Evolutionary conservation across 352 stramenopile species (phyloP), one percentile per base, ranked within the genome.

Genomic region (Blastocystis sp.): DNA sequence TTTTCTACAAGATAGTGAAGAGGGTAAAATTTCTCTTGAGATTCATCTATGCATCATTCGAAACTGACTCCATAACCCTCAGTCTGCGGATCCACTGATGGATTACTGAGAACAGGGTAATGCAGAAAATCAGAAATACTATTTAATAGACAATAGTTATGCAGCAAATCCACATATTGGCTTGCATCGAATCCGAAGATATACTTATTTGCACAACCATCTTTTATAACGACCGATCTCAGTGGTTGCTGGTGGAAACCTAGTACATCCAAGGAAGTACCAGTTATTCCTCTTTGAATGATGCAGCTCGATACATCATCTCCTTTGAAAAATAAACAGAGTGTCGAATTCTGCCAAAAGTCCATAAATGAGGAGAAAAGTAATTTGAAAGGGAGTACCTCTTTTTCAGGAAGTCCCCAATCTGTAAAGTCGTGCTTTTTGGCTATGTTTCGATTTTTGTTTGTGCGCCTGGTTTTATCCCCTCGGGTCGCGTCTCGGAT

Each of bases 311-410:
- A 66, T 37, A 81, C n/a, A 62, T 24, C 33, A 15, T 51, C 58
- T 37, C 62, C 35, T 64, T 60, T 30, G 42, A 81, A n/a, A 81
- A 44, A n/a, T 30, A 81, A 11, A 33, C 70, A 81, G 1, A 79
- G 37, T 27, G 40, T 27, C 22, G 40, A 57, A 27, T 17, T 37
- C 35, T 60, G 56, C 19, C 13, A 17, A 48, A 2, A 48, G 22
- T n/a, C 6, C 33, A 54, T 60, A 54, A 79, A 56, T 15, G 68
- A 79, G 22, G n/a, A n/a, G n/a, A n/a, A n/a, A n/a, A n/a, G n/a
- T n/a, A n/a, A n/a, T n/a, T n/a, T n/a, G n/a, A n/a, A n/a, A n/a
- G n/a, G n/a, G n/a, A n/a, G n/a, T n/a, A n/a, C n/a, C n/a, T n/a
- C n/a, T n/a, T n/a, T n/a, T n/a, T n/a, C n/a, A n/a, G n/a, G n/a